These are phyloP conservation scores for Apiotrichum gamsii DNA, from an alignment of 1,284 basidiomycete species.

Conservation along the genomic window DNA sequence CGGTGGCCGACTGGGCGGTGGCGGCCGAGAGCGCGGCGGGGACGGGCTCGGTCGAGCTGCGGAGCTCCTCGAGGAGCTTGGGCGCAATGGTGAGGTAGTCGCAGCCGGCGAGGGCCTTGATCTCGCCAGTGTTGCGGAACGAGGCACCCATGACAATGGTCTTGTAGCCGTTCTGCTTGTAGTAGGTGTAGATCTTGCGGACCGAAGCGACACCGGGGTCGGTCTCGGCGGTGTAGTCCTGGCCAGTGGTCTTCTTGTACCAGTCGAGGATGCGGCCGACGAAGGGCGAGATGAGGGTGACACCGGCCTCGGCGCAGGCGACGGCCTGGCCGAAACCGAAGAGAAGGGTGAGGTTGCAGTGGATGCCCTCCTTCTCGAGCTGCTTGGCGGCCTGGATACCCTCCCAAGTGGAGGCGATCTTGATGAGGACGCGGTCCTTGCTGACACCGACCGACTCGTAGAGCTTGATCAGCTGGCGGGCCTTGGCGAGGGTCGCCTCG, in stretches of 20 bases:
- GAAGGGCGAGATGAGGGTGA: slow-evolving; percentile 98
- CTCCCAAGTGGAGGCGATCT: slow-evolving; percentile 99
- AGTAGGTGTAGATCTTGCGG: slow-evolving; percentile 86
- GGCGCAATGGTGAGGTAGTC: slow-evolving; percentile 97
- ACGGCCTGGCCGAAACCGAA: slow-evolving; percentile 99
- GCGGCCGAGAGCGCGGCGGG: slow-evolving; percentile 72
- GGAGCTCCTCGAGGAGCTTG: slow-evolving; percentile 82
- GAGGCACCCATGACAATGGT: slow-evolving; percentile 99
- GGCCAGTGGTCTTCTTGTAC: slow-evolving; percentile 84
- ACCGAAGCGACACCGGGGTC: slow-evolving; percentile 98
- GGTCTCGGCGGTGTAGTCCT: slow-evolving; percentile 70
- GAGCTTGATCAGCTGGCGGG: slow-evolving; percentile 85
- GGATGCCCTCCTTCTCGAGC: slow-evolving; percentile 89
- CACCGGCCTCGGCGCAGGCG: slow-evolving; percentile 94
- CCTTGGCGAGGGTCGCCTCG: slow-evolving; percentile 53
- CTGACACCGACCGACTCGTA: slow-evolving; percentile 86
- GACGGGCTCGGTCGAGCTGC: slow-evolving; percentile 68
- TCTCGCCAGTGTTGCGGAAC: slow-evolving; percentile 93
- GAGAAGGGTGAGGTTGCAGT: slow-evolving; percentile 97
- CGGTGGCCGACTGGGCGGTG: slow-evolving; percentile 56
- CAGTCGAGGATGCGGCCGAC: slow-evolving; percentile 96
- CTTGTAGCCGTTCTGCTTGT: slow-evolving; percentile 97
- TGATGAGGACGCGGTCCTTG: slow-evolving; percentile 94
- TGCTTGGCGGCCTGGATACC: slow-evolving; percentile 98
- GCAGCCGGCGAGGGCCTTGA: slow-evolving; percentile 88